Evolutionary conservation across 805 yeast species (phyloP), one percentile per base, ranked within the genome.

Genomic region (Yamadazyma endophytica): DNA sequence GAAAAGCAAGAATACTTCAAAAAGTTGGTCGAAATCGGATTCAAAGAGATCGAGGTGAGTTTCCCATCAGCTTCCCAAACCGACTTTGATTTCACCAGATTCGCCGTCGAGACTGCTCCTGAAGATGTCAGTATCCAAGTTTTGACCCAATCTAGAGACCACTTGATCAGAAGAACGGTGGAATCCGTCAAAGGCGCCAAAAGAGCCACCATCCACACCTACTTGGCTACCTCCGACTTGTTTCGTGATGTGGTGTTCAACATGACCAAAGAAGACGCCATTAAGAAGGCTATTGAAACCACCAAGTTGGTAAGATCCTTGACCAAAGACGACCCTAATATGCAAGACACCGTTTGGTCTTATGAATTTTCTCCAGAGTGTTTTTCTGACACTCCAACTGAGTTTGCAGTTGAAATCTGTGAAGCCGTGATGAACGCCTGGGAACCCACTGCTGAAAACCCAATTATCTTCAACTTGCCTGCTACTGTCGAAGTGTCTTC

Each of bases 11-110:
- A 75, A 48, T 81, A 81, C 53, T 82, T 81, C 67, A 79, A 79
- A 47, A 82, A 82, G 56, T 64, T 82, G 44, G 46, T 81, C 6
- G 85, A 81, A 36, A 64, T 82, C 35, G 90, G 90, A 2, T 81
- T 82, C 63, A 82, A 82, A 52, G 90, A 82, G 61, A 82, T 82
- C 47, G 90, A 82, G 57, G 90, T 82, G 28, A 67, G 86, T 3
- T 82, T 82, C 61, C 90, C 90, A 7, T 78, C 86, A 17, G 89
- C 89, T 3, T 81, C 88, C 4, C 89, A 82, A 52, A 79, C 86
- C 5, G 90, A 82, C 60, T 82, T 82, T 49, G 90, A 82, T 57
- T 82, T 82, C 65, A 82, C 90, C 14, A 66, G 88, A 37, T 82
- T 75, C 46, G 89, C 88, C 5, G 87, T 82, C 26, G 85, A 79